Percentiles rank a stretch among this genome's conserved stretches.
Evolutionary conservation across 768 basidiomycete species (phyloP).

Genomic region (Collybia mongolica): DNA sequence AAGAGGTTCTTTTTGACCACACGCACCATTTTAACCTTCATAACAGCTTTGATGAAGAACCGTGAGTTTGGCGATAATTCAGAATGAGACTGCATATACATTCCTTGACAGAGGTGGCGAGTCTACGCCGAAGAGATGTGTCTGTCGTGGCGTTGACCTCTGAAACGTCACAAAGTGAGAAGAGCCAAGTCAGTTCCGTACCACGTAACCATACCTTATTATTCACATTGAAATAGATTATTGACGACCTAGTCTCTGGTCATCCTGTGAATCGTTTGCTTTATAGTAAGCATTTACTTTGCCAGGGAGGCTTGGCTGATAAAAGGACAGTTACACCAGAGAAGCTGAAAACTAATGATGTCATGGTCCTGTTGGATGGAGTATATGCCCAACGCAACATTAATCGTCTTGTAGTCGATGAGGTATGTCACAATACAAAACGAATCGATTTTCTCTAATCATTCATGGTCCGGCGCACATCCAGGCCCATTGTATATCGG

Average conservation of each 20-base stretch:
- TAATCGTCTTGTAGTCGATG: constrained; percentile 78
- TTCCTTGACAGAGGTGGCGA: constrained; percentile 55
- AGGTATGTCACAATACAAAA: constrained; percentile 49
- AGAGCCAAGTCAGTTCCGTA: constrained; percentile 27
- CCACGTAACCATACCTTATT: background rate
- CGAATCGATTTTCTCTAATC: background rate
- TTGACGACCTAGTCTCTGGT: constrained; percentile 57
- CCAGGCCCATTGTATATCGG: constrained; percentile 84
- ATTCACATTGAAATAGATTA: constrained; percentile 42
- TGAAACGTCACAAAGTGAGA: constrained; percentile 56
- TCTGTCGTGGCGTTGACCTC: constrained; percentile 64
- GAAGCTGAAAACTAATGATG: constrained; percentile 55
- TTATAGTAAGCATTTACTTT: constrained; percentile 54
- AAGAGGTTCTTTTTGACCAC: constrained; percentile 14
- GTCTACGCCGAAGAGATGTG: constrained; percentile 52
- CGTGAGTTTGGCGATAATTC: constrained; percentile 44
- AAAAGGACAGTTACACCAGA: constrained; percentile 68
- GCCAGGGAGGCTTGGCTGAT: no score
- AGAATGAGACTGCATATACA: background rate
- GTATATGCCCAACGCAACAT: constrained; percentile 57
- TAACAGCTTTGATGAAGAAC: constrained; percentile 76
- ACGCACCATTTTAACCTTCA: background rate
- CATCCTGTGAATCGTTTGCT: constrained; percentile 60
- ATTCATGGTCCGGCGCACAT: constrained; percentile 1
- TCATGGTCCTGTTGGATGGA: constrained; percentile 46